Evolutionary conservation across 2,329 filamentous ascomycete genomes (phyloP), one percentile per base, ranked within the genome.

Genomic region (Drechslerella stenobrocha): DNA sequence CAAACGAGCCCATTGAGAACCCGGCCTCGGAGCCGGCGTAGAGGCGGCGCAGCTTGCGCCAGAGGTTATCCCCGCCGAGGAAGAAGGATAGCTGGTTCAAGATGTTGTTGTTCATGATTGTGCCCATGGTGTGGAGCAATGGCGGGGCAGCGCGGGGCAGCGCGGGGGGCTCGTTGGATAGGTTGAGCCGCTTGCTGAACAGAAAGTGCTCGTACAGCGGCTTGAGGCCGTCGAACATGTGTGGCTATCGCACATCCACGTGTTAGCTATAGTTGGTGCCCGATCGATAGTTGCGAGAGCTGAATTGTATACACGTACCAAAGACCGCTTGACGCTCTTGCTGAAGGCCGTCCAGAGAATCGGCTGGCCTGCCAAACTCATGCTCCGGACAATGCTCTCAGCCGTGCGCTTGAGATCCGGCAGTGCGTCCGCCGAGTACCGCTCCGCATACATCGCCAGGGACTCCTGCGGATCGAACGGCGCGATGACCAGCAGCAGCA

Each of bases 1-100:
- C 85, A 70, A 90, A 89, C 57, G 84, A 86, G 20, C 87, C 86
- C 83, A 90, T 87, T 18, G 86, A 88, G 76, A 89, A 90, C 3
- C 87, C 87, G 9, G 86, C 83, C 23, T 84, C 82, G 46, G 82
- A 84, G 3, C 87, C 87, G 1, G 84, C 86, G 74, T 90, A 90
- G 0, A 90, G 78, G 1, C 84, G 80, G 0, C 86, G 82, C 1
- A 90, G 78, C 2, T 83, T 80, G 8, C 83, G 79, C 74, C 89
- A 90, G 3, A 90, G 79, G 1, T 81, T 80, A 2, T 79, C 79
- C 4, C 84, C 83, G 1, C 83, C 83, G 24, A 90, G 79, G 73
- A 90, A 89, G 73, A 89, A 86, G 0, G 87, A 89, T 2, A 90
- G 77, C 73, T 90, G 87, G 1, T 82, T 86, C 0, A 90, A 75